Base-by-base conservation (phyloP, 352 stramenopile species). In the Globisporangium spinosum region DNA sequence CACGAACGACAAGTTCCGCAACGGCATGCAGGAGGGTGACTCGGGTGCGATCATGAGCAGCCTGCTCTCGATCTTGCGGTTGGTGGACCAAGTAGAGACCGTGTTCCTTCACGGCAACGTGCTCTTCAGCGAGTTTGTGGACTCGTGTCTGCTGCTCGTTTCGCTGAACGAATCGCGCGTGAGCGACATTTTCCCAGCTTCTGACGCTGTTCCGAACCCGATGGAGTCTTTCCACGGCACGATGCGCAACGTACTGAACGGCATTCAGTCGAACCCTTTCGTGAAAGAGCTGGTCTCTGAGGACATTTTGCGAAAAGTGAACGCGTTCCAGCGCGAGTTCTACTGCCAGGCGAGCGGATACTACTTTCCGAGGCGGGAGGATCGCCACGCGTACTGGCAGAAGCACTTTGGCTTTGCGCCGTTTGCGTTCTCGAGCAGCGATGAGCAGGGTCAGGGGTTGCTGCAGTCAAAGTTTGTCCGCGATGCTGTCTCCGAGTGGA, bases 141-240 rank as follows among this genome's bases (percentile, higher is more conserved):
- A 78, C 17, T 77, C 79, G 0, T 85, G 79, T 64, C 72, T 90
- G 53, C 68, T 68, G n/a, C 72, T 92, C 35, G 56, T 92, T 8
- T 77, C 80, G 22, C 67, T 79, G 60, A 65, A 71, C 40, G 74
- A 76, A 10, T 59, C 79, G 17, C 72, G 80, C 22, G 78, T 92
- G 49, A 65, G 62, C 10, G 67, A 66, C 0, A 74, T 64, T 1
- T 92, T 90, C 56, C 40, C 72, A 15, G 68, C 78, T 4, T 91
- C 78, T 0, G 80, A 91, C 27, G 82, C 83, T 4, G 89, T 91
- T 54, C 85, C 85, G 8, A 83, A 76, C 38, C 81, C 81, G 12
- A 83, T 89, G 58, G 85, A 93, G 58, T 89, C 82, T 51, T 90
- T 93, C 67, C 85, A 93, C 65, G 80, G 81, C 61, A 90, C 80